These are phyloP conservation scores for Fraxinus anomala DNA, from an alignment of 257 asterid genomes.

Conservation along the genomic window DNA sequence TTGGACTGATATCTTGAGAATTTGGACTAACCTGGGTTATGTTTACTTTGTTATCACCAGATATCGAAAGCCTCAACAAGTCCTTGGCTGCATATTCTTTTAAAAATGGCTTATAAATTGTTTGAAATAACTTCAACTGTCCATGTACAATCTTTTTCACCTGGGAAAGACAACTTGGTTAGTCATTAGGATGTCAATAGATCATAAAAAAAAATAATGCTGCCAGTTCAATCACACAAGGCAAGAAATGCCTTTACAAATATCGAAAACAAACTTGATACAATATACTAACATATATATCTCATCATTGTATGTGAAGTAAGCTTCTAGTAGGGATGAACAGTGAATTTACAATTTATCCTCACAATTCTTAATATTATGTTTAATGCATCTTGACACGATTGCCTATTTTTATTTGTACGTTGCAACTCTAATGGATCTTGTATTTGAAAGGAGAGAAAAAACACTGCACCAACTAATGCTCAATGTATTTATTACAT, in stretches of 20 bases:
- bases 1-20: conserved; percentile 16
- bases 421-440: conserved; percentile 8
- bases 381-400: background rate
- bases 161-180: conserved; percentile 35
- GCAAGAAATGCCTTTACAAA: conserved; percentile 11
- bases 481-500: background rate
- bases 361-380: background rate
- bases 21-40: conserved; percentile 61
- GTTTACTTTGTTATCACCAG: conserved; percentile 44
- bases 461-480: background rate
- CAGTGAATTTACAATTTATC: conserved; percentile 12
- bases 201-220: conserved; percentile 4
- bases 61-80: conserved; percentile 54
- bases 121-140: conserved; percentile 62
- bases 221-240: conserved; percentile 15
- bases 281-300: background rate
- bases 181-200: conserved; percentile 16
- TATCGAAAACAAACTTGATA: background rate
- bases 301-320: background rate
- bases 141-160: conserved; percentile 82
- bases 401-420: background rate
- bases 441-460: conserved; percentile 8
- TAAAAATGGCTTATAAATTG: conserved; percentile 61
- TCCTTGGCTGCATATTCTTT: conserved; percentile 64
- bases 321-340: background rate